Evolutionary conservation across 805 yeast genomes (phyloP), one percentile per base, ranked within the genome.

Genomic region (Pichia rugopelliculosa): DNA sequence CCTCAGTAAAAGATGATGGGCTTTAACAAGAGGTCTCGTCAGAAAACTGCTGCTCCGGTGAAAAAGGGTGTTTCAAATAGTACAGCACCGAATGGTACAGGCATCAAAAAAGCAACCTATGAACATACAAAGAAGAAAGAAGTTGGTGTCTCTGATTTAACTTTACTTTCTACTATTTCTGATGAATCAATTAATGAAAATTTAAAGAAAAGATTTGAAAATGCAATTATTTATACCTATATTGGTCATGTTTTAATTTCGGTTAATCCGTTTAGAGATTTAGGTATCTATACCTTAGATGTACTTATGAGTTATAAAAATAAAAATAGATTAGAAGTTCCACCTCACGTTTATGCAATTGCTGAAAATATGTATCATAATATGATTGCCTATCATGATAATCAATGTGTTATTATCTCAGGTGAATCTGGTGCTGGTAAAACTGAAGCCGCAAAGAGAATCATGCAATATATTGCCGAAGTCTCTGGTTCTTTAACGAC

Each of bases 361-460:
- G 99, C 99, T 11, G 99, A 93, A 68, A 71, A 95, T 33, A 89
- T 93, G 96, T 93, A 84, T 67, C 91, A 93, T 69, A 87, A 91
- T 65, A 76, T 93, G 82, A 90, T 90, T 67, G 84, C 96, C 0
- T 93, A 93, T 67, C 80, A 85, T 50, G 98, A 93, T 59, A 88
- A 82, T 61, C 99, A 93, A 65, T 91, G 98, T 75, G 98, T 93
- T 21, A 93, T 93, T 58, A 93, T 93, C 56, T 87, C 96, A 3
- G 98, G 98, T 48, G 98, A 91, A 65, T 87, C 96, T 1, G 98
- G 98, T 53, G 98, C 98, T 5, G 98, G 98, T 44, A 91, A 91
- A 63, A 91, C 98, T 6, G 98, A 91, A 69, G 97, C 97, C 21
- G 97, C 98, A 38, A 91, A 91, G 71, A 80, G 95, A 64, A 90